Evolutionary conservation across 331 rosid species (phyloP).

Genomic region (Dryas integrifolia): DNA sequence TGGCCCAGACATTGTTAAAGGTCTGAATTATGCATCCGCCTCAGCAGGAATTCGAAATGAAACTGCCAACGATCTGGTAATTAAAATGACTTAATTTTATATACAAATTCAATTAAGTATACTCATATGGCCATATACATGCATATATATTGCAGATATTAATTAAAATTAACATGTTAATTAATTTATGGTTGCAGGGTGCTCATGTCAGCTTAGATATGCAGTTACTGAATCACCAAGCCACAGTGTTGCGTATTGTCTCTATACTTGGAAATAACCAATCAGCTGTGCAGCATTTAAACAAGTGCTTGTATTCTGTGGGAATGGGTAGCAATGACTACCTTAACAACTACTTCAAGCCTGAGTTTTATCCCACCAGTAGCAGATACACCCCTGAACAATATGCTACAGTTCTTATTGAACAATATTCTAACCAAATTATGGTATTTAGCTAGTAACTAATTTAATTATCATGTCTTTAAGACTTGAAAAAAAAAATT

Average conservation of each 20-base stretch:
- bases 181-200: constrained; percentile 40
- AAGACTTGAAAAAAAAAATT: background rate
- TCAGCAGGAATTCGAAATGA: constrained; percentile 52
- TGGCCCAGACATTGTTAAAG: constrained; percentile 10
- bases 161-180: too few species aligned
- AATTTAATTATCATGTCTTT: background rate
- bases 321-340: constrained; percentile 62
- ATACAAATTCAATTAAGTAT: too few species aligned
- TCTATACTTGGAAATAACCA: constrained; percentile 13
- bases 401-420: constrained; percentile 33
- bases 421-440: constrained; percentile 27
- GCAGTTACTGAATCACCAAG: constrained; percentile 43
- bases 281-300: constrained; percentile 19
- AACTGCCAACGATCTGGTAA: constrained; percentile 33
- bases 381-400: constrained; percentile 3
- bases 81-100: background rate
- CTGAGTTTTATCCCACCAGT: constrained; percentile 30
- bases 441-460: constrained; percentile 26
- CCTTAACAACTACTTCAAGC: constrained; percentile 57
- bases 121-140: too few species aligned
- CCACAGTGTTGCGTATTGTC: constrained; percentile 23
- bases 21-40: constrained; percentile 62
- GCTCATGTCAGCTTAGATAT: constrained; percentile 23
- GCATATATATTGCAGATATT: too few species aligned
- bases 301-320: constrained; percentile 52